Evolutionary conservation across 345 rosid species (phyloP), one percentile per base, ranked within the genome.

Genomic region (Eucalyptus curtisii): DNA sequence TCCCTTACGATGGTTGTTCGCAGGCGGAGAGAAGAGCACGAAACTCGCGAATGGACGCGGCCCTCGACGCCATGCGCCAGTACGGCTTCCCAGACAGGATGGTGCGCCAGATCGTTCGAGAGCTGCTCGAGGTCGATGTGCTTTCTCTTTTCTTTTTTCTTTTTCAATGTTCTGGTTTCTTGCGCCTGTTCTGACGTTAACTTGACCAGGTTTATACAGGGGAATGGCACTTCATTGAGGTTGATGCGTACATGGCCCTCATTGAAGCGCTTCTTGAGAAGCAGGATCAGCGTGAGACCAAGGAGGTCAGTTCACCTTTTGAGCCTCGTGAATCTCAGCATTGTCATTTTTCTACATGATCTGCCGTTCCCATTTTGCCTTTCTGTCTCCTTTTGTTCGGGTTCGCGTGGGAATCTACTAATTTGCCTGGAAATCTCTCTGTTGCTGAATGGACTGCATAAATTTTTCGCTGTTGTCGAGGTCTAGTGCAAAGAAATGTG

Each of bases 221-320:
- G 47, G 93, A 90, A 11, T 94, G 96, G 95, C 82, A 44, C 7
- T 94, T 93, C 61, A 93, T 93, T 88, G 96, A 94, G 86, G 94
- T 89, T 42, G 47, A 42, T 87, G 86, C 93, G 24, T 93, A 93
- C 88, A 86, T 13, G 53, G 88, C 92, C 45, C 90, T 94, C 48
- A 85, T 92, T 40, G 95, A 94, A 2, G 86, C 86, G 9, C 87
- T 94, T 80, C 91, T 94, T 79, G 93, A 92, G 27, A 90, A 90
- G 45, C 87, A 48, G 52, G 90, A 93, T 40, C 71, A 19, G 66
- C 30, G 86, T 30, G 86, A 82, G 86, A 33, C 42, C 76, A 47
- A 57, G 27, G 89, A 89, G 92, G 93, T 92, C 61, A 48, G 44
- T 16, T 16, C 22, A 12, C 55, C 64, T 33, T 76, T 20, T 20